These are phyloP conservation scores for Rhizophora apiculata DNA, from an alignment of 345 rosid species.

Conservation along the genomic window DNA sequence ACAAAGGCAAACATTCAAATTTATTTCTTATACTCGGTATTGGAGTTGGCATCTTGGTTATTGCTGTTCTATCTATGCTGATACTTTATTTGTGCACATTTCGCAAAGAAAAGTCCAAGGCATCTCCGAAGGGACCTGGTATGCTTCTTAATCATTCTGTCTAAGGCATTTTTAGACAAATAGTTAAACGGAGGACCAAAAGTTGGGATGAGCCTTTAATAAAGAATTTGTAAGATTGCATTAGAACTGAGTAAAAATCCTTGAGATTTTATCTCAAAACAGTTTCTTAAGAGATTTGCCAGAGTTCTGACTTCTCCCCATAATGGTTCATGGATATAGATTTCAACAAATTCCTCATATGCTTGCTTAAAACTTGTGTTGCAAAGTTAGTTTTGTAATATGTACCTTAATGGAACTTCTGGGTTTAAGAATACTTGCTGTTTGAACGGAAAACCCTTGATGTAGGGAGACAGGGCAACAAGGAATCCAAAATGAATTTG, in stretches of 20 bases:
- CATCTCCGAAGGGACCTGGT: conserved; percentile 54
- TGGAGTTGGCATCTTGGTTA: conserved; percentile 58
- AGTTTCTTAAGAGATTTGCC: no score
- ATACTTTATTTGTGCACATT: conserved; percentile 58
- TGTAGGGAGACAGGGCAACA: not conserved
- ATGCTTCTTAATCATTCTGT: conserved; percentile 31
- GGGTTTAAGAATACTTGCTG: not conserved
- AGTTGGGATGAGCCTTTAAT: not conserved
- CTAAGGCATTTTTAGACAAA: not conserved
- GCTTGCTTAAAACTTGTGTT: not conserved
- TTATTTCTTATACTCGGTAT: conserved; percentile 57
- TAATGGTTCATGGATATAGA: no score
- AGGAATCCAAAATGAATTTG: not conserved
- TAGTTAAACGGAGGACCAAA: not conserved
- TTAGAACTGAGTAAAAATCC: not conserved
- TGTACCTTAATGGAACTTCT: not conserved
- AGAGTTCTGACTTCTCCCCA: no score
- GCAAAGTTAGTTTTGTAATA: not conserved
- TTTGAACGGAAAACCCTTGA: conserved; percentile 1
- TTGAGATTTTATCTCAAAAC: no score
- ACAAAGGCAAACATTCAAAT: conserved; percentile 54
- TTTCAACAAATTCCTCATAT: not conserved
- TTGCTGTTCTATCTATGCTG: conserved; percentile 54
- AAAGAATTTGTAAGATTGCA: not conserved
- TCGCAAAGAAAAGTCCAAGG: conserved; percentile 49